Evolutionary conservation across 345 rosid genomes (phyloP), one percentile per base, ranked within the genome.

Genomic region (Boechera retrofracta): DNA sequence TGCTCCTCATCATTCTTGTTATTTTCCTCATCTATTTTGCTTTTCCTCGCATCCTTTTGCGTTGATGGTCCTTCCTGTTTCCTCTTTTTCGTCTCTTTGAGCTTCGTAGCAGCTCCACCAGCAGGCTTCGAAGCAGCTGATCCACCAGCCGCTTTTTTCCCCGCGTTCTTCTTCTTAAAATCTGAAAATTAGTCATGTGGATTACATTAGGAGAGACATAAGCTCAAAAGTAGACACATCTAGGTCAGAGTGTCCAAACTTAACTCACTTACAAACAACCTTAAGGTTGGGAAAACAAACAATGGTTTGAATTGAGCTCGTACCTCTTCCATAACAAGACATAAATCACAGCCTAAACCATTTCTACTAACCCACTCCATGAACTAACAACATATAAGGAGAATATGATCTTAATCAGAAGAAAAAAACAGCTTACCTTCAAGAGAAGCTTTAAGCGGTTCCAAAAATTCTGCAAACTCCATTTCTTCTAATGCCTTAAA

Each of bases 101-200:
- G 80, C 82, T 78, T 81, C 0, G 59, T 18, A 42, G 64, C 52
- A 41, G 85, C 71, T 77, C 79, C 89, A 10, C 60, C 41, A 33
- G 7, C 64, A 18, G 73, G 21, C 15, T 64, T 73, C 3, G 58
- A 41, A 39, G 55, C 51, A 45, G 85, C 39, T 48, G 85, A 69
- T 77, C 79, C 92, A 12, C 29, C 63, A 48, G 5, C 52, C 3
- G 81, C 88, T 75, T 77, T 91, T 77, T 89, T 92, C 32, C 72
- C 88, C 7, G 88, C 87, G 64, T 83, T 92, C 72, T 86, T 89
- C 85, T 78, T 84, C 78, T 79, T 87, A 67, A 87, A 92, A 57
- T 86, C 96, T 92, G 74, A 18, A 81, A 67, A 59, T 9, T 49
- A 67, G 8, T 29, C 33, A 82, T 7, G 10, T 32, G 5, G 4